These are phyloP conservation scores for Dothideomycetidae sp. DNA, from an alignment of 2,329 filamentous ascomycete species.

Conservation along the genomic window DNA sequence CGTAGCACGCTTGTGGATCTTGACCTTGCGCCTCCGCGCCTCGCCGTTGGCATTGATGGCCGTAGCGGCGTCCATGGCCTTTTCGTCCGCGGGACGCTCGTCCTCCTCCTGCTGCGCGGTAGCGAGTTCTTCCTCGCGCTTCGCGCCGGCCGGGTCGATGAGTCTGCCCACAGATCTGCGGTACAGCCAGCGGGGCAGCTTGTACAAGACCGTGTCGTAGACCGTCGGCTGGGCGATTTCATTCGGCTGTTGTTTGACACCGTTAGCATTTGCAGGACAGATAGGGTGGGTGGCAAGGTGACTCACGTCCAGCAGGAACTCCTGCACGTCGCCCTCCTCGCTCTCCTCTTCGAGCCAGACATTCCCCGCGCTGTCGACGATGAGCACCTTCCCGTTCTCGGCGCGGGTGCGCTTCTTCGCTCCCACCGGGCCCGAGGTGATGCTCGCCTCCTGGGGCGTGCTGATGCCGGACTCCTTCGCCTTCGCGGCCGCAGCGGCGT, in stretches of 20 bases:
- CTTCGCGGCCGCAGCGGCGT: conserved; percentile 33
- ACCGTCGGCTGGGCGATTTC: conserved; percentile 67
- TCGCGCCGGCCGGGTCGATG: too few species aligned
- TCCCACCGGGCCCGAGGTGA: conserved; percentile 49
- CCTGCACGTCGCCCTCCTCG: conserved; percentile 67
- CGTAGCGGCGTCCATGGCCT: conserved; percentile 27
- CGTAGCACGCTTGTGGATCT: conserved; percentile 9
- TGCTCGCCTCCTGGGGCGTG: conserved; percentile 40
- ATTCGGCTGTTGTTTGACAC: conserved; percentile 47
- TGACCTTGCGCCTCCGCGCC: conserved; percentile 25
- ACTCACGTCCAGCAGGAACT: conserved; percentile 79
- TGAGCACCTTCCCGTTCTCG: conserved; percentile 86
- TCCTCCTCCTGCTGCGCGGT: conserved; percentile 24
- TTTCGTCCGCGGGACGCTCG: conserved; percentile 20
- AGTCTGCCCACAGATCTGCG: conserved; percentile 32
- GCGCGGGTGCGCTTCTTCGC: conserved; percentile 77
- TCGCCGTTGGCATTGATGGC: conserved; percentile 33
- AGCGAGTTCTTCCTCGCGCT: conserved; percentile 19
- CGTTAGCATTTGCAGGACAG: conserved; percentile 13
- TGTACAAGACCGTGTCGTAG: conserved; percentile 67
- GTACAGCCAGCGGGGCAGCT: conserved; percentile 63
- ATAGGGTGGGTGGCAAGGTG: conserved; percentile 14
- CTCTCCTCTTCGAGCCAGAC: conserved; percentile 90
- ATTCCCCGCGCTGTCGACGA: conserved; percentile 83
- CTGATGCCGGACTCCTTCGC: conserved; percentile 35